phyloP scores from a whole-genome alignment of 768 basidiomycete genomes.

The Antrodiella citrinella region DNA sequence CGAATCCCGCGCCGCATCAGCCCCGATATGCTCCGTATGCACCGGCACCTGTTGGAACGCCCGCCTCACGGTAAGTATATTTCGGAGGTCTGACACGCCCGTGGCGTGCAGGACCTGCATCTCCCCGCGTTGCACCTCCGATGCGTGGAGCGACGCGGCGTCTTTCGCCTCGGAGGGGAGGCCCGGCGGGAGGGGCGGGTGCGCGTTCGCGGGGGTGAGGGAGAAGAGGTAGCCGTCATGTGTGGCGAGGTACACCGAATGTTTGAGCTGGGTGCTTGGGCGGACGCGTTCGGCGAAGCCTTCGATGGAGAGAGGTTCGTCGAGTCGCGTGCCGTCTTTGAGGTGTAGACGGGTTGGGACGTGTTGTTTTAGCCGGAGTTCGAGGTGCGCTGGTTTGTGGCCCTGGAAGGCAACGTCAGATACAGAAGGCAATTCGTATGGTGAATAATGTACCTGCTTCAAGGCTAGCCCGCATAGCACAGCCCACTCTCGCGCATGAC shows the following conservation, averaged over 20 bases:
- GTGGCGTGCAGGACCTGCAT: slow-evolving; percentile 55
- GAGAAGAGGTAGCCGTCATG: slow-evolving; percentile 72
- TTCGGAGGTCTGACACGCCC: slow-evolving; percentile 70
- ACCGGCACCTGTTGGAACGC: slow-evolving; percentile 43
- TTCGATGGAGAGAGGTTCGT: slow-evolving; percentile 78
- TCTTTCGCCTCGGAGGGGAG: slow-evolving; percentile 22
- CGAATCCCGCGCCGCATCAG: background rate
- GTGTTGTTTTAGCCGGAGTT: slow-evolving; percentile 73
- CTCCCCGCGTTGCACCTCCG: slow-evolving; percentile 55
- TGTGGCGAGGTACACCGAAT: slow-evolving; percentile 59
- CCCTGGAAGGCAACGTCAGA: slow-evolving; percentile 23
- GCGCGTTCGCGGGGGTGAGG: slow-evolving; percentile 39
- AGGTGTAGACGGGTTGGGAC: slow-evolving; percentile 37
- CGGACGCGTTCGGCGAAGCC: slow-evolving; percentile 76
- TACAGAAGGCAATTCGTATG: slow-evolving; percentile 1
- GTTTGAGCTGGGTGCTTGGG: slow-evolving; percentile 46
- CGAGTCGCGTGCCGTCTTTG: slow-evolving; percentile 39
- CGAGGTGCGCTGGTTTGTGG: slow-evolving; percentile 43
- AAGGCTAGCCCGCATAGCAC: slow-evolving; percentile 72
- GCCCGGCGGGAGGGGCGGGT: slow-evolving; percentile 68
- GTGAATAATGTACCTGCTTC: slow-evolving; percentile 44
- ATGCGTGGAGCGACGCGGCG: slow-evolving; percentile 32
- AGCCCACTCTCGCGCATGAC: slow-evolving; percentile 56
- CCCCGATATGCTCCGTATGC: slow-evolving; percentile 10
- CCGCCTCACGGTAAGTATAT: slow-evolving; percentile 54